phyloP scores from a whole-genome alignment of 352 stramenopile genomes.

The Phytophthora palmivora region DNA sequence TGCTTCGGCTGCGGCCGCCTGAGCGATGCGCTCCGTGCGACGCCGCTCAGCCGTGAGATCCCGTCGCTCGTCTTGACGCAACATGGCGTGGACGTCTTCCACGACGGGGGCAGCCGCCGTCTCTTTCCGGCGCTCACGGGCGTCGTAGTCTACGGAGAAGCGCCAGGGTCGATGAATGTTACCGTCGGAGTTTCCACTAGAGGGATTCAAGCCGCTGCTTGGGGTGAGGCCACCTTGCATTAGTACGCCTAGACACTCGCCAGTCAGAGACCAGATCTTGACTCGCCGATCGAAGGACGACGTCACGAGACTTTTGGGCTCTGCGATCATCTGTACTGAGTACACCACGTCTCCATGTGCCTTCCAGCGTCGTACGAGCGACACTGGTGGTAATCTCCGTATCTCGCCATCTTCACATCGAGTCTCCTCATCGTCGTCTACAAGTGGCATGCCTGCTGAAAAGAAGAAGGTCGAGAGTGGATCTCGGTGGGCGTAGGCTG shows the following conservation, averaged over 20 bases:
- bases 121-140: slow-evolving; percentile 75
- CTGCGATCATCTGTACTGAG: slow-evolving; percentile 74
- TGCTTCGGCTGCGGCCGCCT: slow-evolving; percentile 26
- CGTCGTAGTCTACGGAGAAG: slow-evolving; percentile 79
- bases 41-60: slow-evolving; percentile 29
- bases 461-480: slow-evolving; percentile 70
- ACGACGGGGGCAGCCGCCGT: slow-evolving; percentile 57
- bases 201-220: slow-evolving; percentile 15
- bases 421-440: slow-evolving; percentile 31
- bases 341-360: slow-evolving; percentile 82
- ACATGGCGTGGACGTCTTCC: slow-evolving; percentile 59
- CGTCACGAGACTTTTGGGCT: slow-evolving; percentile 74
- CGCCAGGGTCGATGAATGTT: slow-evolving; percentile 52
- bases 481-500: slow-evolving; percentile 59
- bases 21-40: slow-evolving; percentile 20
- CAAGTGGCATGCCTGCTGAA: slow-evolving; percentile 53
- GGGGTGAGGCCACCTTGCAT: slow-evolving; percentile 75
- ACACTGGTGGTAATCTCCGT: slow-evolving; percentile 30
- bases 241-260: slow-evolving; percentile 75
- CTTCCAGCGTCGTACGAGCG: slow-evolving; percentile 67
- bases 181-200: slow-evolving; percentile 2
- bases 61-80: slow-evolving; percentile 31
- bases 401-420: slow-evolving; percentile 25
- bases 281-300: slow-evolving; percentile 83
- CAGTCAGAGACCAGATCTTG: slow-evolving; percentile 71